Evolutionary conservation across 768 basidiomycete species (phyloP).

Genomic region (Mycena vulgaris): DNA sequence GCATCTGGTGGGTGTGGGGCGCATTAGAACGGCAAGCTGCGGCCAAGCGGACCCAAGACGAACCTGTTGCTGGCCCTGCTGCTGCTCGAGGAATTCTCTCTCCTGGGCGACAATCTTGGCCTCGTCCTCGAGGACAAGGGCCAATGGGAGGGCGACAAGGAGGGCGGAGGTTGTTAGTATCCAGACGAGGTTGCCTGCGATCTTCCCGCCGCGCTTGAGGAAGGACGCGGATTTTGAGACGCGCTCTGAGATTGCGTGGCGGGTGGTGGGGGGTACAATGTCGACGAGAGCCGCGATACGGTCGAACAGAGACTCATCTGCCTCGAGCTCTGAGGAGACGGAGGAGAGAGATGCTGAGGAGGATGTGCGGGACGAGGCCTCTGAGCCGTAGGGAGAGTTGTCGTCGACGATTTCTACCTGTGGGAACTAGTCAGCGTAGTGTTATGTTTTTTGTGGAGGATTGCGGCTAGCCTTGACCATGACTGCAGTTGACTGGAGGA

Average conservation of each 20-base stretch:
- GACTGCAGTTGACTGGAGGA: slow-evolving; percentile 41
- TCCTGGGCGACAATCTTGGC: slow-evolving; percentile 95
- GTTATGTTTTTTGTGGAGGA: too few species aligned
- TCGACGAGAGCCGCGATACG: slow-evolving; percentile 93
- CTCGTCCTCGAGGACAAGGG: slow-evolving; percentile 96
- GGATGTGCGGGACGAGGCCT: slow-evolving; percentile 81
- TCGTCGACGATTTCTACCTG: slow-evolving; percentile 87
- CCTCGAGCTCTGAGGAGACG: slow-evolving; percentile 77
- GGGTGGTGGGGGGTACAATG: slow-evolving; percentile 94
- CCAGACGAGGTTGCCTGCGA: slow-evolving; percentile 94
- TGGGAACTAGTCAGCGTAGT: too few species aligned
- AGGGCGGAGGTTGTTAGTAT: slow-evolving; percentile 94
- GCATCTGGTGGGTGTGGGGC: slow-evolving; percentile 68
- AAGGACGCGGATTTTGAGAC: slow-evolving; percentile 74
- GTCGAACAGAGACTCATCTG: slow-evolving; percentile 89
- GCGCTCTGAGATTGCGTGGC: slow-evolving; percentile 78
- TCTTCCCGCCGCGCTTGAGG: slow-evolving; percentile 76
- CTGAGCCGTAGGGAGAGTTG: slow-evolving; percentile 84
- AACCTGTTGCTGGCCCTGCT: slow-evolving; percentile 93
- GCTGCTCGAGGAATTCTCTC: slow-evolving; percentile 93
- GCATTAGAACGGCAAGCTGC: slow-evolving; percentile 14
- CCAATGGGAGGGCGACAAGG: slow-evolving; percentile 93
- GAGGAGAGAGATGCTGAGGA: slow-evolving; percentile 86
- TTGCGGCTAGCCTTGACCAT: slow-evolving; percentile 90
- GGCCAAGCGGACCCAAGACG: slow-evolving; percentile 45